Percentiles rank a stretch among this genome's conserved stretches.
phyloP scores from a whole-genome alignment of 2,329 filamentous ascomycete genomes.

The Cyphellophora europaea region DNA sequence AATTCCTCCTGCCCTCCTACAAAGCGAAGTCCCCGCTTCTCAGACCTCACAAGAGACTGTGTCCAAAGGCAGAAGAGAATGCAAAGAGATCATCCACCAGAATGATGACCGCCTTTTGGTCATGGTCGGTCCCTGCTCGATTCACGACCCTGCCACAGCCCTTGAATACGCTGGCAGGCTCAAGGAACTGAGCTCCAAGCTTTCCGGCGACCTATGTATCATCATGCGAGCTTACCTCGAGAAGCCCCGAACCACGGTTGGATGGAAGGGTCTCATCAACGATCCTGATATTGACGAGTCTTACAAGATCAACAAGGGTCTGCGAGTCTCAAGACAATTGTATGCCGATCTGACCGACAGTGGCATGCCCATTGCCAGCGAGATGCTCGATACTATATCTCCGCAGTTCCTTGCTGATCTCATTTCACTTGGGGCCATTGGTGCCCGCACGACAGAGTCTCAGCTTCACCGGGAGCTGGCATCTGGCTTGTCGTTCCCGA shows the following conservation, averaged over 20 bases:
- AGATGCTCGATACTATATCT: slow-evolving; percentile 97
- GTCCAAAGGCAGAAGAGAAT: slow-evolving; percentile 49
- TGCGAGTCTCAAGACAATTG: slow-evolving; percentile 76
- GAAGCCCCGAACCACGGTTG: slow-evolving; percentile 94
- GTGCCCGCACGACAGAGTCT: slow-evolving; percentile 91
- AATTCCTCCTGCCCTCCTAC: slow-evolving; percentile 85
- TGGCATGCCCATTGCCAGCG: slow-evolving; percentile 92
- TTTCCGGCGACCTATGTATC: slow-evolving; percentile 81
- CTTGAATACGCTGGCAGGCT: slow-evolving; percentile 88
- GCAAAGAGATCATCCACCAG: slow-evolving; percentile 52
- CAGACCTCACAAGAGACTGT: slow-evolving; percentile 42
- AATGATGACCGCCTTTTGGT: slow-evolving; percentile 57
- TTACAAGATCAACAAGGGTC: slow-evolving; percentile 98
- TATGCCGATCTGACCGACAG: slow-evolving; percentile 85
- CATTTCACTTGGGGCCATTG: slow-evolving; percentile 83
- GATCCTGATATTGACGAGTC: slow-evolving; percentile 97
- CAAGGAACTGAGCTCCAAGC: slow-evolving; percentile 72
- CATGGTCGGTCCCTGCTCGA: slow-evolving; percentile 90
- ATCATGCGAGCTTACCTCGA: slow-evolving; percentile 98
- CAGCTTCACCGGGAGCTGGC: slow-evolving; percentile 93
- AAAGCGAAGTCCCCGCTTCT: slow-evolving; percentile 70
- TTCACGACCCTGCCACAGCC: slow-evolving; percentile 86
- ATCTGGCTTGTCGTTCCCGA: slow-evolving; percentile 88
- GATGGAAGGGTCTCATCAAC: slow-evolving; percentile 98
- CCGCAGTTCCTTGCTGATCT: slow-evolving; percentile 93